phyloP scores from a whole-genome alignment of 2,329 filamentous ascomycete genomes.

The Monosporascus sp. region DNA sequence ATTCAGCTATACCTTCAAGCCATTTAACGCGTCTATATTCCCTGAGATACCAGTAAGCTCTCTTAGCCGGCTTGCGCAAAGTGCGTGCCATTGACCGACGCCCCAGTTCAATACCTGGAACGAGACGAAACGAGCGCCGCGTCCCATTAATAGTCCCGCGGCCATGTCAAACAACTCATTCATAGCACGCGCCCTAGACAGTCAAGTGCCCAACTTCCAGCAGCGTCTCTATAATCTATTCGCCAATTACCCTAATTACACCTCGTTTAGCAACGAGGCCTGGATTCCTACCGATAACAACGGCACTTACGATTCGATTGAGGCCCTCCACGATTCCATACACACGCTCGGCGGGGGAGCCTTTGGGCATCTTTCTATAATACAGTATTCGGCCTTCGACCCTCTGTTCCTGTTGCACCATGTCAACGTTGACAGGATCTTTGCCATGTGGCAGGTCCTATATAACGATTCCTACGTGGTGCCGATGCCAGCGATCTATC shows the following conservation, averaged over 20 bases:
- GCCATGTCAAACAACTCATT: conserved; percentile 55
- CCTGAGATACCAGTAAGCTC: conserved; percentile 53
- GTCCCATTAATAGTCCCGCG: conserved; percentile 29
- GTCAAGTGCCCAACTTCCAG: conserved; percentile 49
- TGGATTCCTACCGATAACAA: conserved; percentile 45
- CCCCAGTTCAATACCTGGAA: conserved; percentile 53
- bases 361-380: conserved; percentile 58
- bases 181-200: conserved; percentile 47
- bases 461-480: conserved; percentile 64
- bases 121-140: conserved; percentile 54
- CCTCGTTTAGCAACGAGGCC: conserved; percentile 64
- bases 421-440: conserved; percentile 66
- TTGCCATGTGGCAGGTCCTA: conserved; percentile 72
- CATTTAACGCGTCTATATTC: conserved; percentile 53
- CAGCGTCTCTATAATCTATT: conserved; percentile 63
- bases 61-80: background rate
- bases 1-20: conserved; percentile 55
- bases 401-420: conserved; percentile 77
- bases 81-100: conserved; percentile 3
- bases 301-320: conserved; percentile 56
- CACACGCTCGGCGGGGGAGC: conserved; percentile 54
- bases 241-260: conserved; percentile 62
- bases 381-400: conserved; percentile 71
- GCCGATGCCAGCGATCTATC: conserved; percentile 47
- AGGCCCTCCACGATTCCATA: conserved; percentile 59